A percentile compares a stretch with the other conserved stretches of the same genome.
phyloP scores from a whole-genome alignment of 495 filamentous ascomycete genomes.

The Articulospora tetracladia region DNA sequence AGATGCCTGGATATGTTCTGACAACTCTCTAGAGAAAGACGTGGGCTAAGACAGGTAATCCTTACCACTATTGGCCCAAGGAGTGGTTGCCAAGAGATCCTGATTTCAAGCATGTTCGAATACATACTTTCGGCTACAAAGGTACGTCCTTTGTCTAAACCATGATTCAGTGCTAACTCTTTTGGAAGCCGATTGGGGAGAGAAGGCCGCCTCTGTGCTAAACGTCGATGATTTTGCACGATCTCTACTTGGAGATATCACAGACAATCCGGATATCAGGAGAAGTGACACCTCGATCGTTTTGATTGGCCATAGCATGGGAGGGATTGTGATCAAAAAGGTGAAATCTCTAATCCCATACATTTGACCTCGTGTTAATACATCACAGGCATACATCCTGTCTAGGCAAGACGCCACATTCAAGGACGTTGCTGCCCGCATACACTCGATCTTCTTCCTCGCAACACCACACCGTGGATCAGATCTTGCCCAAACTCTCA shows the following conservation, averaged over 20 bases:
- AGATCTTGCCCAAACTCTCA: constrained; percentile 37
- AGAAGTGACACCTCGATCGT: constrained; percentile 31
- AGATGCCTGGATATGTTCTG: too few relatives aligned
- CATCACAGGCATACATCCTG: constrained; percentile 26
- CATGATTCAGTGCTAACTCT: too few relatives aligned
- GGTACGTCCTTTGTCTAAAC: too few relatives aligned
- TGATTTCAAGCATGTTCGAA: constrained; percentile 8
- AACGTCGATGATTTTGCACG: constrained; percentile 39
- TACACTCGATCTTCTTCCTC: constrained; percentile 47
- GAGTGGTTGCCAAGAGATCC: constrained; percentile 19
- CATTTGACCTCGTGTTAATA: neutral
- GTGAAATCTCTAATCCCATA: constrained; percentile 12
- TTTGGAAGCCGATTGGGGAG: constrained; percentile 19
- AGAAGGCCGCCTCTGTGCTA: constrained; percentile 29
- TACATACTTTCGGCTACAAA: constrained; percentile 24
- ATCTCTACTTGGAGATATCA: constrained; percentile 30
- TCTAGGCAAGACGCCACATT: constrained; percentile 23
- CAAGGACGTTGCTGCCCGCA: constrained; percentile 20
- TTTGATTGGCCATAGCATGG: constrained; percentile 50
- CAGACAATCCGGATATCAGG: neutral
- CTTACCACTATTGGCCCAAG: constrained; percentile 19
- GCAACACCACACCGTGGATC: constrained; percentile 50
- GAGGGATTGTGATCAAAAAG: constrained; percentile 50
- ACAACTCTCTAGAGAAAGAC: constrained; percentile 24
- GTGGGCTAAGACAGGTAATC: constrained; percentile 15